phyloP scores from a whole-genome alignment of 2,329 filamentous ascomycete species.

The Emmonsia crescens region DNA sequence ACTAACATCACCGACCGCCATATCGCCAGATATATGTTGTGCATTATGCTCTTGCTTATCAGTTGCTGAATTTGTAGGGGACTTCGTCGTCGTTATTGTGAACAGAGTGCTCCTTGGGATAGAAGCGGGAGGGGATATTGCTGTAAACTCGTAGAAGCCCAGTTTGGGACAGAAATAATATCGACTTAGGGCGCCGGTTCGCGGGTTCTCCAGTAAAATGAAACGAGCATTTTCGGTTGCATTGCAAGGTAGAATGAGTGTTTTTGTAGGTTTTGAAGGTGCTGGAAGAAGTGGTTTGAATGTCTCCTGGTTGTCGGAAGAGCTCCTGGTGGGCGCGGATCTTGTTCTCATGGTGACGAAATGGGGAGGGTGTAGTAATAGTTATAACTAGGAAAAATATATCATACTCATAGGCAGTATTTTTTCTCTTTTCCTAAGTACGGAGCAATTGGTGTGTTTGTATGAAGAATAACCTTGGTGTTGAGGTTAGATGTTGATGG shows the following conservation, averaged over 20 bases:
- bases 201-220: slow-evolving; percentile 45
- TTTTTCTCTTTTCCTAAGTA: background rate
- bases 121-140: slow-evolving; percentile 41
- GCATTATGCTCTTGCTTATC: background rate
- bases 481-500: background rate
- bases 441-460: background rate
- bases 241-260: slow-evolving; percentile 48
- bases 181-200: slow-evolving; percentile 36
- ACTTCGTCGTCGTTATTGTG: slow-evolving; percentile 17
- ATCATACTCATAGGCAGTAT: background rate
- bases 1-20: background rate
- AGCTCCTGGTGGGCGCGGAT: slow-evolving; percentile 17
- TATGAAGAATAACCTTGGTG: background rate
- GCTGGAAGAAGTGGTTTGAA: slow-evolving; percentile 15
- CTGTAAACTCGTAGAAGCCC: slow-evolving; percentile 53
- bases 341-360: slow-evolving; percentile 21
- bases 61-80: background rate
- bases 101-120: slow-evolving; percentile 47
- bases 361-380: background rate
- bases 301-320: slow-evolving; percentile 6
- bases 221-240: slow-evolving; percentile 44
- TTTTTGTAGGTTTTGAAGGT: slow-evolving; percentile 28
- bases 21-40: background rate
- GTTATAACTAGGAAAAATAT: background rate
- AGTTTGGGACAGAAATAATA: slow-evolving; percentile 50